Conservation (phyloP, 2,329 filamentous ascomycete species). For the Chrysosporium keratinophilum region DNA sequence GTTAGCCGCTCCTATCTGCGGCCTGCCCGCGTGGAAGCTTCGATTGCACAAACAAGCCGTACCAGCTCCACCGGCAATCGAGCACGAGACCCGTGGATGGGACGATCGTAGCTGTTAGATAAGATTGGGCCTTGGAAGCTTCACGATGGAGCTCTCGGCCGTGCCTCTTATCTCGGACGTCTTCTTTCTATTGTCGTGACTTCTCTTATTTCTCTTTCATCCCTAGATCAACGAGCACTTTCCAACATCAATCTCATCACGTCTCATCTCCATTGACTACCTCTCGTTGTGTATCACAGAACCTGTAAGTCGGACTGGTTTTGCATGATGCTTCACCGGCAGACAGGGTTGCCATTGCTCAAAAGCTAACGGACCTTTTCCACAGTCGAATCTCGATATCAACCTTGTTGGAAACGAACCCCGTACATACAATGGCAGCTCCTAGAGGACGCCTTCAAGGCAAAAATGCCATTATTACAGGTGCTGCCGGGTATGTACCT, state of each 20-base stretch:
- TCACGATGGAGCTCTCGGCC: slow-evolving; percentile 1
- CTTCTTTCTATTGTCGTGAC: background rate
- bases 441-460: slow-evolving; percentile 44
- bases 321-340: no score
- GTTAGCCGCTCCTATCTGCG: background rate
- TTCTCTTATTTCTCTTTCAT: no score
- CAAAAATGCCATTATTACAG: slow-evolving; percentile 68
- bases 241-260: no score
- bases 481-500: slow-evolving; percentile 64
- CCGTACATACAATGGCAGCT: slow-evolving; percentile 9
- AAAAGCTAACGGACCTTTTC: background rate
- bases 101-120: background rate
- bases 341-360: background rate
- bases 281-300: no score
- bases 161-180: background rate
- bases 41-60: background rate
- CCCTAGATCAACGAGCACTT: no score
- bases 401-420: background rate
- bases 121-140: background rate
- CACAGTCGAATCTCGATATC: background rate
- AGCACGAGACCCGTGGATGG: background rate
- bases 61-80: background rate
- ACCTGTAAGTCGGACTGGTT: no score
- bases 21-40: background rate
- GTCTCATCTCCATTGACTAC: no score